Base-by-base conservation (phyloP, 2,329 filamentous ascomycete species). In the Arthrocladium fulminans region DNA sequence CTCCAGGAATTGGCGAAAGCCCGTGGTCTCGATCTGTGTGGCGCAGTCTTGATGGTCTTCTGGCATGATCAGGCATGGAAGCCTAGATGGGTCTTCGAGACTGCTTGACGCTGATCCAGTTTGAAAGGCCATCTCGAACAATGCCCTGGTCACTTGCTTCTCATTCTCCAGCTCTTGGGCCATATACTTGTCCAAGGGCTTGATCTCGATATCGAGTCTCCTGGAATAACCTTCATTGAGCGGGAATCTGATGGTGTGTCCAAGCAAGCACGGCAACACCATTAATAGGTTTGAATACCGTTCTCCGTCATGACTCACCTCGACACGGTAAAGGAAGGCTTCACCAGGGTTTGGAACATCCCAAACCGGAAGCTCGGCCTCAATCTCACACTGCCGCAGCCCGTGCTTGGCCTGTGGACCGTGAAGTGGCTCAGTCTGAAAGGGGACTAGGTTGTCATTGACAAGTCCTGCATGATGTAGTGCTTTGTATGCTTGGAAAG, bases 391-490 rank as follows among this genome's bases (percentile, higher is more conserved):
- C 24, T 17, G n/a, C 17, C 15, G 23, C 2, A 51, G n/a, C 20
- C 54, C 47, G 25, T 55, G 49, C 45, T 47, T 49, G 12, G 30
- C 39, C 37, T 53, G 45, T 23, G 43, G 27, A 4, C n/a, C 25
- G n/a, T 25, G 22, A 2, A 39, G 15, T 3, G 59, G 48, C n/a
- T 62, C 57, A 9, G 51, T 48, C 12, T 74, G 67, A 7, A 66
- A 59, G 3, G 90, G 90, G 34, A 95, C 71, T 0, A 96, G 66
- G 57, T 94, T 74, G 12, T 94, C 78, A 52, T 86, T 88, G 1
- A 97, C 65, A 3, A 96, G 69, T 0, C 84, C 83, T 22, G 77
- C 82, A 6, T 76, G 57, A 60, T 90, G 81, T 0, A 97, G 71
- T 3, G 72, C 72, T 19, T 77, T 66, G 60, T 89, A 95, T 1